A percentile compares a stretch with the other conserved stretches of the same genome.
phyloP scores from a whole-genome alignment of 2,329 filamentous ascomycete species.

The Aspergillus sp. region DNA sequence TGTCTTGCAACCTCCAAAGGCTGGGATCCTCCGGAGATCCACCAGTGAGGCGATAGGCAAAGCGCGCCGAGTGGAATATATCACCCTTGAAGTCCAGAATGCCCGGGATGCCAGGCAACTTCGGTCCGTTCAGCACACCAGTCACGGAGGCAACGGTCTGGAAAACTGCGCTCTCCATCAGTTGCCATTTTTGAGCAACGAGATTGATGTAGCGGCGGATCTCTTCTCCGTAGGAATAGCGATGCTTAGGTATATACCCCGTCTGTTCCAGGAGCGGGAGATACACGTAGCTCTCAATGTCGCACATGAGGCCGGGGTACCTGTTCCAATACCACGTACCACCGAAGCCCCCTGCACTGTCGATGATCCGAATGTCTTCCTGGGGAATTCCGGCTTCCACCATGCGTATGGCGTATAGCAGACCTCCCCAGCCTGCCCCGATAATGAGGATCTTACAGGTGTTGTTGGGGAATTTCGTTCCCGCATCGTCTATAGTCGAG shows the following conservation, averaged over 20 bases:
- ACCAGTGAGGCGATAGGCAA: constrained; percentile 17
- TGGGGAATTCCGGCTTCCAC: background rate
- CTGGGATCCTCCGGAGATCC: constrained; percentile 1
- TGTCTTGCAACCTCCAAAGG: constrained; percentile 20
- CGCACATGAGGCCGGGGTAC: constrained; percentile 52
- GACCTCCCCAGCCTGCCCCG: constrained; percentile 18
- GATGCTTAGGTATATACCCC: constrained; percentile 8
- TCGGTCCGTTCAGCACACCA: constrained; percentile 15
- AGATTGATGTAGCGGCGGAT: constrained; percentile 7
- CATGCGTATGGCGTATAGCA: constrained; percentile 9
- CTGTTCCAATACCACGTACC: constrained; percentile 48
- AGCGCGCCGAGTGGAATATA: constrained; percentile 23
- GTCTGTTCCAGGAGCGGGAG: constrained; percentile 15
- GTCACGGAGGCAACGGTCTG: no score
- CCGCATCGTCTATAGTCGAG: no score
- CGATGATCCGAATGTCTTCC: constrained; percentile 10
- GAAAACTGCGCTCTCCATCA: constrained; percentile 36
- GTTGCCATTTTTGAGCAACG: constrained; percentile 35
- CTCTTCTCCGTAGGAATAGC: constrained; percentile 10
- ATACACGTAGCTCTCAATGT: constrained; percentile 52
- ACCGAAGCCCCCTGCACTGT: constrained; percentile 13
- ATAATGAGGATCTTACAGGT: constrained; percentile 11
- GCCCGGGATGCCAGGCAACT: constrained; percentile 21
- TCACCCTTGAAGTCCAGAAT: constrained; percentile 20
- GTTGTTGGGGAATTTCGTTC: no score